A percentile compares a stretch with the other conserved stretches of the same genome.
Evolutionary conservation across 371 early-diverging fungal genomes (phyloP).

Genomic region (Conidiobolus incongruus): DNA sequence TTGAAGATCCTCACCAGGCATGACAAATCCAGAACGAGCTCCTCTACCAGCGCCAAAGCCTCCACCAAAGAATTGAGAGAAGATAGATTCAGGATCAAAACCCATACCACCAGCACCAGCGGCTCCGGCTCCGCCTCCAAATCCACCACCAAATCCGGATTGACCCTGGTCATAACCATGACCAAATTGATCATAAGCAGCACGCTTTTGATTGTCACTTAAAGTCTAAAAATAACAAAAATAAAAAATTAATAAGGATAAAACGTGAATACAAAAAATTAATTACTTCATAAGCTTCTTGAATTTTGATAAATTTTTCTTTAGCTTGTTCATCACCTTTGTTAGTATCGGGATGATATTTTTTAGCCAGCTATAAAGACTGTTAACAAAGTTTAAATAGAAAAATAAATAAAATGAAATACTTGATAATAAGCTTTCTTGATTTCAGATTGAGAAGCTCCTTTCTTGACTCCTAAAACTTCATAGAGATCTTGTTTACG

Average conservation of each 20-base stretch:
- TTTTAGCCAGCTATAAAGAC: constrained; percentile 48
- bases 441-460: constrained; percentile 59
- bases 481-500: constrained; percentile 58
- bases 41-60: constrained; percentile 23
- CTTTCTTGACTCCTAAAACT: constrained; percentile 52
- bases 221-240: constrained; percentile 23
- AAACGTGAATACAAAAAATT: neutral
- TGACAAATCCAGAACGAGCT: constrained; percentile 14
- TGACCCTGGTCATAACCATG: constrained; percentile 32
- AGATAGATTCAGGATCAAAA: constrained; percentile 35
- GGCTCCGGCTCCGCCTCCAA: constrained; percentile 16
- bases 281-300: constrained; percentile 73
- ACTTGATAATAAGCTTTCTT: constrained; percentile 85
- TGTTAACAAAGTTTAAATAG: neutral
- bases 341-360: constrained; percentile 92
- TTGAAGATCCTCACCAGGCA: constrained; percentile 15
- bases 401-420: constrained; percentile 4
- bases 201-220: constrained; percentile 72
- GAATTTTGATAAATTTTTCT: constrained; percentile 87
- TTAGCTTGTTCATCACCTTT: constrained; percentile 60
- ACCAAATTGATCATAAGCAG: constrained; percentile 80
- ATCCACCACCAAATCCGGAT: constrained; percentile 17
- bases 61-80: constrained; percentile 46
- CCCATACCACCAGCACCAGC: constrained; percentile 16
- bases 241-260: neutral